Conservation (phyloP, 2,329 filamentous ascomycete genomes). For the Cercospora zeina region DNA sequence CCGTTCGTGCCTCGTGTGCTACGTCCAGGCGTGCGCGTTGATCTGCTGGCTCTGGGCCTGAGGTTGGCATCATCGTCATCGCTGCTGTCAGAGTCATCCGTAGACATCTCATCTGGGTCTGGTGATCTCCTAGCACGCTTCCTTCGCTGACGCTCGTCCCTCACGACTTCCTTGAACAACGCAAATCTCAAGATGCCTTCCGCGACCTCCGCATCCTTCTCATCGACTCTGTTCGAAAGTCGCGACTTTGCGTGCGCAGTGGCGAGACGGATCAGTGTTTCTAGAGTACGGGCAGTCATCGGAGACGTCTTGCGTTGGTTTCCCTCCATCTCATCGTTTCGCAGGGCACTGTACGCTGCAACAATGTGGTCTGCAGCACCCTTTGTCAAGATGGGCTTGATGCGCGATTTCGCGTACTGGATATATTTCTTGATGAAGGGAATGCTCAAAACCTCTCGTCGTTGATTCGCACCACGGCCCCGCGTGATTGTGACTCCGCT, state of each 20-base stretch:
- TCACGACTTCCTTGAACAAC: constrained; percentile 91
- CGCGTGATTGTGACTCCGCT: constrained; percentile 78
- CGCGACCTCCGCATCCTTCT: constrained; percentile 82
- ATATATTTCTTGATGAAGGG: constrained; percentile 99
- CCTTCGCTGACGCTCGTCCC: constrained; percentile 76
- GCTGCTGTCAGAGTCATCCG: constrained; percentile 58
- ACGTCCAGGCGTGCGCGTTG: constrained; percentile 34
- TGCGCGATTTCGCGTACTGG: constrained; percentile 89
- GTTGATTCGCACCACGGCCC: constrained; percentile 71
- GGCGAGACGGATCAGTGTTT: constrained; percentile 96
- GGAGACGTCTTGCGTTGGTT: constrained; percentile 92
- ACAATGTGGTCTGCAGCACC: constrained; percentile 90
- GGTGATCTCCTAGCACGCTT: constrained; percentile 68
- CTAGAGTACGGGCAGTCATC: constrained; percentile 93
- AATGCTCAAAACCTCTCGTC: constrained; percentile 87
- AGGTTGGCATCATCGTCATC: constrained; percentile 57
- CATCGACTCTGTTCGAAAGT: constrained; percentile 82
- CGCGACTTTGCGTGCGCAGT: constrained; percentile 94
- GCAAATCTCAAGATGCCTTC: constrained; percentile 91
- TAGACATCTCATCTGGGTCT: constrained; percentile 55
- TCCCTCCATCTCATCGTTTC: constrained; percentile 93
- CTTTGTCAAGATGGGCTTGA: constrained; percentile 87
- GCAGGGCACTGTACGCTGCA: constrained; percentile 83
- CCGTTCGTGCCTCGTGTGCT: constrained; percentile 27
- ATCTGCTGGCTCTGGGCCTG: constrained; percentile 35